Evolutionary conservation across 2,329 filamentous ascomycete species (phyloP).

Genomic region (Lecanicillium sp.): DNA sequence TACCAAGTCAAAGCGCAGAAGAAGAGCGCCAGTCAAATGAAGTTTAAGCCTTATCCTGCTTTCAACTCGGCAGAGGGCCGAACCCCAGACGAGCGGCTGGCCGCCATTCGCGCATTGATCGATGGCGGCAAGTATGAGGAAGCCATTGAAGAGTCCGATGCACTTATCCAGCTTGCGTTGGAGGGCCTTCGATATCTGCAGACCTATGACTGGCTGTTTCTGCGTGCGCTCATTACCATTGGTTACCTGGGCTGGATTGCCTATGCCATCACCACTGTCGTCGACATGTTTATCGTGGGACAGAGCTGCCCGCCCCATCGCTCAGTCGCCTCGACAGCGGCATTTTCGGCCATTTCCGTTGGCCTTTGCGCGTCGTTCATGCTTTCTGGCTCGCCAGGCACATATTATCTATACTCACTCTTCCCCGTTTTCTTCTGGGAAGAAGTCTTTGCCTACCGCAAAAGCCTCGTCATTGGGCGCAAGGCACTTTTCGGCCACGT

Average conservation of each 20-base stretch:
- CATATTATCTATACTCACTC: conserved; percentile 86
- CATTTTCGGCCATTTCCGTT: conserved; percentile 71
- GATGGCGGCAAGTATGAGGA: conserved; percentile 58
- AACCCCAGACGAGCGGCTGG: conserved; percentile 59
- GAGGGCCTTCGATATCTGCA: conserved; percentile 88
- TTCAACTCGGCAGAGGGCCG: conserved; percentile 57
- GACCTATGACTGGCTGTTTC: conserved; percentile 97
- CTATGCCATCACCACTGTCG: conserved; percentile 80
- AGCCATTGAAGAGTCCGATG: conserved; percentile 71
- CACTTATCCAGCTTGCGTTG: conserved; percentile 68
- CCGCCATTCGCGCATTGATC: conserved; percentile 62
- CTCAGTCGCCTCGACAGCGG: conserved; percentile 47
- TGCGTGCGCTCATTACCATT: conserved; percentile 77
- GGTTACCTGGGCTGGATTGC: conserved; percentile 96
- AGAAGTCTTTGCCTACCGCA: conserved; percentile 74
- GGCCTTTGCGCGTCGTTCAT: conserved; percentile 72
- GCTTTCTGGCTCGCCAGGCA: conserved; percentile 68
- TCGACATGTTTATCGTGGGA: conserved; percentile 80
- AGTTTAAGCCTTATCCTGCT: conserved; percentile 67
- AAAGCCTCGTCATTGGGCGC: conserved; percentile 59
- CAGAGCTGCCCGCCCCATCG: conserved; percentile 58
- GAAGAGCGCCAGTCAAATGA: conserved; percentile 68
- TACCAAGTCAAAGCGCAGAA: conserved; percentile 87
- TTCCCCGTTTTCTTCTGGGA: conserved; percentile 97
- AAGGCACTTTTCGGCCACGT: conserved; percentile 63